Conservation (phyloP, 2,329 filamentous ascomycete species). For the Diaporthe capsici region DNA sequence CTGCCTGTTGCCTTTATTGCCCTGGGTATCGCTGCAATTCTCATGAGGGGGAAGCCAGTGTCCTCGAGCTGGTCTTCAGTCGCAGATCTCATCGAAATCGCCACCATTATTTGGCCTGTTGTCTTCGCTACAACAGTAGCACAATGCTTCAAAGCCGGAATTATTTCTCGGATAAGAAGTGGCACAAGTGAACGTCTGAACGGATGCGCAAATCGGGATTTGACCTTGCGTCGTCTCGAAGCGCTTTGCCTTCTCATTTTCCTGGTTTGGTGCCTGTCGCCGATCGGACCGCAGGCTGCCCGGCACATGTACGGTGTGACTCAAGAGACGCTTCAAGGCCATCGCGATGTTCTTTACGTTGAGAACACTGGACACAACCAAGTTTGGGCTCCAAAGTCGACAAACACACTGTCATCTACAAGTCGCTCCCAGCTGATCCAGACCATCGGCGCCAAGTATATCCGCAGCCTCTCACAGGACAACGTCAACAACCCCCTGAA, state of each 20-base stretch:
- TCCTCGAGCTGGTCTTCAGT: slow-evolving; percentile 27
- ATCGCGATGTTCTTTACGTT: slow-evolving; percentile 34
- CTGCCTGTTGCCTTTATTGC: slow-evolving; percentile 35
- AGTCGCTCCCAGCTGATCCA: slow-evolving; percentile 30
- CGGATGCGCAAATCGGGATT: slow-evolving; percentile 35
- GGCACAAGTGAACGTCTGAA: slow-evolving; percentile 37
- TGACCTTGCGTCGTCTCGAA: slow-evolving; percentile 35
- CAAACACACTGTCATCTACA: not conserved
- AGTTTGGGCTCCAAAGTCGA: slow-evolving; percentile 27
- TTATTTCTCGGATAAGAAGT: slow-evolving; percentile 33
- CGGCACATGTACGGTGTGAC: slow-evolving; percentile 13
- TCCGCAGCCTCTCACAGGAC: slow-evolving; percentile 30
- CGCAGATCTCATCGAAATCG: slow-evolving; percentile 41
- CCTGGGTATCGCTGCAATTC: slow-evolving; percentile 3
- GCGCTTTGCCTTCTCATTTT: slow-evolving; percentile 37
- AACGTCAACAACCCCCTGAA: not conserved
- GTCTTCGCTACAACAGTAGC: slow-evolving; percentile 44
- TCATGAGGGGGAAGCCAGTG: slow-evolving; percentile 29
- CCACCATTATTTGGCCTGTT: slow-evolving; percentile 43
- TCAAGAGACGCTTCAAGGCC: not conserved
- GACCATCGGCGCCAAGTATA: slow-evolving; percentile 26
- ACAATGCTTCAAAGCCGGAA: slow-evolving; percentile 43
- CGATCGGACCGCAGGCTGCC: slow-evolving; percentile 42
- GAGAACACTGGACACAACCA: slow-evolving; percentile 35
- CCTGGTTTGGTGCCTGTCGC: slow-evolving; percentile 42